Evolutionary conservation across 805 yeast genomes (phyloP), one percentile per base, ranked within the genome.

Genomic region (Candida multigemmis): DNA sequence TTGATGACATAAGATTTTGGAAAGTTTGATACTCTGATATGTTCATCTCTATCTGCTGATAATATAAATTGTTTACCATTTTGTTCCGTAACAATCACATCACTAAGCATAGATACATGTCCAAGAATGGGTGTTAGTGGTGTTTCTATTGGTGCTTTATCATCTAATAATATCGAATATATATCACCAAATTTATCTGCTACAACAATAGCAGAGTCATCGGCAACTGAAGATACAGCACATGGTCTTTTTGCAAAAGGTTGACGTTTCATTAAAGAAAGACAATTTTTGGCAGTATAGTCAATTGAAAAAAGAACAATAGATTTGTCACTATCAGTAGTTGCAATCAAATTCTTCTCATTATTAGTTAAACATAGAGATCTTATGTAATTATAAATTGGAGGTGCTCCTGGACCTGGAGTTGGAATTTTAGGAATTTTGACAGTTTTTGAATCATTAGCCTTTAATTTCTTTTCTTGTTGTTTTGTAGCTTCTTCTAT

Each of bases 171-270:
- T 20, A 84, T 60, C 1, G 67, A 50, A 49, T 83, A 91, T 5
- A 86, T 96, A 53, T 91, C 99, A 25, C 98, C 98, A 48, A 89
- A 91, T 58, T 91, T 91, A 51, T 91, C 98, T 12, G 94, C 96
- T 14, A 87, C 68, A 3, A 85, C 50, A 6, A 87, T 52, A 9
- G 56, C 53, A 6, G 44, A 37, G 33, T 69, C 73, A 31, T 71
- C 71, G 19, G 54, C 53, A 18, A 78, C 65, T 1, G 75, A 55
- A 6, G 83, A 62, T 12, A 86, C 63, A 2, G 95, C 77, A 39
- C 85, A 78, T n/a, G 97, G 97, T 53, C 97, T 75, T 52, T 89
- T 89, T 19, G 96, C 86, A 44, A 84, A 79, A 4, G 71, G 68
- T 46, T 85, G 89, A 42, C 89, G 73, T 45, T 80, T 79, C 21